phyloP scores from a whole-genome alignment of 23 red algal genomes.

The Chondrus crispus region DNA sequence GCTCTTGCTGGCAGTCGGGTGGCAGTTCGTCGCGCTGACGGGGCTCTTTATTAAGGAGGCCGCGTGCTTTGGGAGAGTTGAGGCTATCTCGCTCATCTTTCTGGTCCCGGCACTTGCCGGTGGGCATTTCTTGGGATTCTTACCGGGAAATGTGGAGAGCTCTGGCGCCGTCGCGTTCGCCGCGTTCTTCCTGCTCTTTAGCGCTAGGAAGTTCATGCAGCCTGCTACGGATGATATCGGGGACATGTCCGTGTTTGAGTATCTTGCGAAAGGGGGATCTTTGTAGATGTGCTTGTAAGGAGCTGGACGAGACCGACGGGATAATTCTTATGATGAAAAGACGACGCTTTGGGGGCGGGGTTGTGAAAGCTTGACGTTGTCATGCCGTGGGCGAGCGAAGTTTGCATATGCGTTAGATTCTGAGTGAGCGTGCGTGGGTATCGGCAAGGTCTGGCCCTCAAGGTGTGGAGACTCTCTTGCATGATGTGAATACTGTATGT shows the following conservation, averaged over 20 bases:
- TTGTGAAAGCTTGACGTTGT: too few species aligned
- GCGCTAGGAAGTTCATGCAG: slow-evolving; percentile 56
- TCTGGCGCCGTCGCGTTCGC: slow-evolving; percentile 28
- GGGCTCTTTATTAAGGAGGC: slow-evolving; percentile 96
- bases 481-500: too few species aligned
- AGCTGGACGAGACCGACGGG: too few species aligned
- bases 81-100: slow-evolving; percentile 66
- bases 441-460: too few species aligned
- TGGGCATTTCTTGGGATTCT: slow-evolving; percentile 69
- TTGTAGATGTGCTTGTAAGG: too few species aligned
- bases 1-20: slow-evolving; percentile 60
- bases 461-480: too few species aligned
- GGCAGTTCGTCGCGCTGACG: slow-evolving; percentile 80
- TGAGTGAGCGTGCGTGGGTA: too few species aligned
- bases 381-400: too few species aligned
- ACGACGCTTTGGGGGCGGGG: too few species aligned
- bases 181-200: slow-evolving; percentile 62
- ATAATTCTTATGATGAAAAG: too few species aligned
- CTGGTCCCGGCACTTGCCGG: slow-evolving; percentile 67
- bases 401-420: too few species aligned
- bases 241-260: slow-evolving; percentile 88
- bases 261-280: neutral
- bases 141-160: neutral
- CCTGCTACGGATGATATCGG: slow-evolving; percentile 79
- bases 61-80: slow-evolving; percentile 78